phyloP scores from a whole-genome alignment of 2,329 filamentous ascomycete genomes.

The Lasiodiplodia theobromae region DNA sequence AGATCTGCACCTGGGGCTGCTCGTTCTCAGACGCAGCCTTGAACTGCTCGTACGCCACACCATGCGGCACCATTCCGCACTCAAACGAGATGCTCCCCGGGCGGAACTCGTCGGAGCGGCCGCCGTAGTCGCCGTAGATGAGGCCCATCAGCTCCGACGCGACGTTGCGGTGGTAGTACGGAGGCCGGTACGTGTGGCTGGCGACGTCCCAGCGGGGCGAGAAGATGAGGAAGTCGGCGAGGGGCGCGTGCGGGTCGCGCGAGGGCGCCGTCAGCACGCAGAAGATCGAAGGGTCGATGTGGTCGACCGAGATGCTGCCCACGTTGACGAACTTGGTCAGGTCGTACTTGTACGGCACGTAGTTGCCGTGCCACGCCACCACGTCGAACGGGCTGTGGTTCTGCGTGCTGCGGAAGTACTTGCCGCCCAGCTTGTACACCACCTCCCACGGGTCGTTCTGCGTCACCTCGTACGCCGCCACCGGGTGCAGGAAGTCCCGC shows the following conservation, averaged over 20 bases:
- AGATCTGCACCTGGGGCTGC: slow-evolving; percentile 46
- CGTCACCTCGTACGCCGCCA: slow-evolving; percentile 68
- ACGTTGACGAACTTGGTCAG: slow-evolving; percentile 78
- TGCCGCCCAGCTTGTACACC: slow-evolving; percentile 65
- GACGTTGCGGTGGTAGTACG: slow-evolving; percentile 70
- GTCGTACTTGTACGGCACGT: slow-evolving; percentile 80
- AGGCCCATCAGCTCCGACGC: slow-evolving; percentile 73
- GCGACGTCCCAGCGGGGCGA: slow-evolving; percentile 69
- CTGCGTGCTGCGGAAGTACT: slow-evolving; percentile 70
- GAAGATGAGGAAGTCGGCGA: slow-evolving; percentile 72
- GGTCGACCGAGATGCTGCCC: slow-evolving; percentile 76
- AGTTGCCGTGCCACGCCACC: slow-evolving; percentile 81
- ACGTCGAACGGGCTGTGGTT: slow-evolving; percentile 79
- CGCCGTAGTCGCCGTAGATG: slow-evolving; percentile 65
- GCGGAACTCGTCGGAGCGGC: slow-evolving; percentile 60
- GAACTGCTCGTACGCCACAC: slow-evolving; percentile 63
- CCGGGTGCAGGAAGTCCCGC: slow-evolving; percentile 74
- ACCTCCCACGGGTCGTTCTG: slow-evolving; percentile 50
- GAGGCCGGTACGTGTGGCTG: slow-evolving; percentile 67
- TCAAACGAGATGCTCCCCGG: slow-evolving; percentile 70
- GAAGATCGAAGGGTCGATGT: slow-evolving; percentile 80
- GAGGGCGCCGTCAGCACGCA: slow-evolving; percentile 69
- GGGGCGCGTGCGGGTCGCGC: slow-evolving; percentile 65
- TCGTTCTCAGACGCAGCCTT: slow-evolving; percentile 62
- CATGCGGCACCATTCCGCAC: slow-evolving; percentile 75